Evolutionary conservation across 2,329 filamentous ascomycete species (phyloP), one percentile per base, ranked within the genome.

Genomic region (Fusarium circinatum): DNA sequence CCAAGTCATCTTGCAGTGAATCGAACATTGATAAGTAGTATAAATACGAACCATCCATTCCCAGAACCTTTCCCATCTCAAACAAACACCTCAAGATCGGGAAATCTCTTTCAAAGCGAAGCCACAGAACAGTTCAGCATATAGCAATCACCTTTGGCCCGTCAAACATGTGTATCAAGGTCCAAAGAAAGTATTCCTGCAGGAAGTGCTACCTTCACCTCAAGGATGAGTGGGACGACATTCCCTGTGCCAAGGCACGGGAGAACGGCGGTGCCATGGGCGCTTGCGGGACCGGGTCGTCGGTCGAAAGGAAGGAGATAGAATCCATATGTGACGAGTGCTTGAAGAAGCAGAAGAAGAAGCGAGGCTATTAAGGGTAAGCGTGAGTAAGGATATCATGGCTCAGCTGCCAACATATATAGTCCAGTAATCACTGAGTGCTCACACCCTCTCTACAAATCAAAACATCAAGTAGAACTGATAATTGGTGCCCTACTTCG

Each of bases 291-390:
- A n/a, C 4, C 1, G 10, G n/a, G 17, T 17, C 28, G 4, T 20
- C 24, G 0, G 17, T 55, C 9, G 13, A 41, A 4, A 54, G 47
- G 4, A 34, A 17, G 17, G 62, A 55, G 7, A 28, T 38, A 24
- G 47, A 65, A 22, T 45, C 47, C 1, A 36, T 54, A 14, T 65
- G 47, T n/a, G 39, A 47, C 4, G n/a, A 15, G 15, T 65, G 58
- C 20, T 38, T 62, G 18, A 45, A 30, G 47, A 65, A 65, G 39
- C 28, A 54, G 48, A 51, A 41, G n/a, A 65, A 47, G 4, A 62
- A 18, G 28, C 41, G 30, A 28, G n/a, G 28, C 28, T 13, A 22
- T 11, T n/a, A 9, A 28, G 14, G 6, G 5, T 15, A 22, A 26
- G 9, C 5, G 7, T 22, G 17, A 14, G 12, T 9, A 38, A 30